Conservation (phyloP, 305 asterid genomes). For the Fraxinus albicans region DNA sequence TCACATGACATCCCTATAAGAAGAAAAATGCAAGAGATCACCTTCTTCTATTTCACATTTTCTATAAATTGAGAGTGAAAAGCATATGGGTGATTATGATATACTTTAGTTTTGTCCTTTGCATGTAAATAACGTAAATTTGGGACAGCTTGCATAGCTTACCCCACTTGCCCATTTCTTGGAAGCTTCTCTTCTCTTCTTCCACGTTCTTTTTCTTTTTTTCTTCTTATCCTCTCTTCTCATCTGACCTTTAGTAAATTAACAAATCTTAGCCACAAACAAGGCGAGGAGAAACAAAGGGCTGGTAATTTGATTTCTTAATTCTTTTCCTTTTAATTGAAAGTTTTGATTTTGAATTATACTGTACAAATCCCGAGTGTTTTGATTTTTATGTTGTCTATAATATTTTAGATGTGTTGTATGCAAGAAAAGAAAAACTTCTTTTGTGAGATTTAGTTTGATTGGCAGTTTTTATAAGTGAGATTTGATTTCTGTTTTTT, state of each 20-base stretch:
- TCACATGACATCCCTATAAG: not conserved
- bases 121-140: not conserved
- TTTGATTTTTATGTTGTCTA: conserved; percentile 6
- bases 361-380: conserved; percentile 5
- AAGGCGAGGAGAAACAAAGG: not conserved
- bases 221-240: conserved; percentile 10
- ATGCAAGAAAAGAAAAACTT: not conserved
- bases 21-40: not conserved
- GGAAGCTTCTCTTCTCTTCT: conserved; percentile 24
- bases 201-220: not conserved
- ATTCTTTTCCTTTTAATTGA: not conserved
- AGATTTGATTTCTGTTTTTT: not conserved
- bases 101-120: not conserved
- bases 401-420: conserved; percentile 1
- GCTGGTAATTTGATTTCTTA: conserved; percentile 23
- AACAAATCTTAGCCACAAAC: conserved; percentile 6
- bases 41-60: not conserved
- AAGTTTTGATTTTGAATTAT: not conserved
- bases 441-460: conserved; percentile 1
- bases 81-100: not conserved
- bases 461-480: not conserved
- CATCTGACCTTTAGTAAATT: conserved; percentile 16
- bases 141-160: not conserved
- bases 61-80: not conserved
- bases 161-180: conserved; percentile 26